Evolutionary conservation across 139 green algal species (phyloP).

Genomic region (Medakamo hakoo): DNA sequence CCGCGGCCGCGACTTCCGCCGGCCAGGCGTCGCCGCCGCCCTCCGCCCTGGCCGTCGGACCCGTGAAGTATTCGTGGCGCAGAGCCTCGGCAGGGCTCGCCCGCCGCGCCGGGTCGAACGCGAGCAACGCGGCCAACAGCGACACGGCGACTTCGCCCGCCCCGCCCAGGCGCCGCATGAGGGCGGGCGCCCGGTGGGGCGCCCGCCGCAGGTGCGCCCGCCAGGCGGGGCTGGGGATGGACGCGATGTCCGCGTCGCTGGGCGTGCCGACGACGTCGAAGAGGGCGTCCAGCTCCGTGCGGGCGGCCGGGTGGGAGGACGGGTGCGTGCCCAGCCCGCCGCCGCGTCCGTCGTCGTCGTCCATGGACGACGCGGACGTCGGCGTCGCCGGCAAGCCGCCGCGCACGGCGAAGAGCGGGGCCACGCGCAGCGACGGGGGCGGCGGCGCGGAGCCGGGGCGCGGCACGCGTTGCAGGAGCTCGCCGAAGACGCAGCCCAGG

Average conservation of each 20-base stretch:
- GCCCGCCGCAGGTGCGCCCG: conserved; percentile 48
- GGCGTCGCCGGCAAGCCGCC: conserved; percentile 47
- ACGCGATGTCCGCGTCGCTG: conserved; percentile 55
- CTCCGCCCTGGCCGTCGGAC: neutral
- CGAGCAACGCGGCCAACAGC: conserved; percentile 64
- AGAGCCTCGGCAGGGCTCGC: conserved; percentile 50
- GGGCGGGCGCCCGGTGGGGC: conserved; percentile 34
- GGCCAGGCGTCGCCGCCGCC: neutral
- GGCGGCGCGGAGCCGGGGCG: conserved; percentile 43
- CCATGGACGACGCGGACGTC: no score
- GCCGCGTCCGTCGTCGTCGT: no score
- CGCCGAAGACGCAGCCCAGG: conserved; percentile 74
- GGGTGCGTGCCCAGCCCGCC: conserved; percentile 21
- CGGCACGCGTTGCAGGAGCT: conserved; percentile 68
- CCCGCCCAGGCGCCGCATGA: conserved; percentile 37
- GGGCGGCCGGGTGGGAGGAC: conserved; percentile 22
- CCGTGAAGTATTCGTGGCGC: conserved; percentile 62
- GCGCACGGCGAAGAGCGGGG: conserved; percentile 59
- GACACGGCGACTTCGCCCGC: conserved; percentile 62
- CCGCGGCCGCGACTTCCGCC: conserved; percentile 3
- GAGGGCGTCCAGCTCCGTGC: conserved; percentile 55
- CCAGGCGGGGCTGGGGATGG: conserved; percentile 44
- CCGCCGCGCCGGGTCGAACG: conserved; percentile 63
- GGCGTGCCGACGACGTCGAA: conserved; percentile 83
- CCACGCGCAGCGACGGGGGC: conserved; percentile 61